Evolutionary conservation across 108 stramenopile species (phyloP), one percentile per base, ranked within the genome.

Genomic region (Aurantiochytrium sp.): DNA sequence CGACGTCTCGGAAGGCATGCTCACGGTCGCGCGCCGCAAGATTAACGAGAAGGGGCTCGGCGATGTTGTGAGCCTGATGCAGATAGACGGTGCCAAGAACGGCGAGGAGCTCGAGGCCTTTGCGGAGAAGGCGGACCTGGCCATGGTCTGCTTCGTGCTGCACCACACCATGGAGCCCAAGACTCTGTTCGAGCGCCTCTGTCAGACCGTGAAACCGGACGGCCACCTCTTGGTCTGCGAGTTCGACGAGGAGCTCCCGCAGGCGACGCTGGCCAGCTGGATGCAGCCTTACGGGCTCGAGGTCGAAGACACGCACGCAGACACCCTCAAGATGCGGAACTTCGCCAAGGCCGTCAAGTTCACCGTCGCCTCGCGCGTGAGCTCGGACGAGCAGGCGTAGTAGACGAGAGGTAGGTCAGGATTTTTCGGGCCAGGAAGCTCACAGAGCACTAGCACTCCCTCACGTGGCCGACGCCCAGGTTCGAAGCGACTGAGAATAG

Each of bases 111-210:
- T 81, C 6, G 45, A 41, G 45, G 39, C 21, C n/a, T 81, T 48
- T 24, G 45, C 39, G 1, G 73, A 24, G 36, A n/a, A 41, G 27
- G 30, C 1, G 19, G 73, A 81, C 39, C 24, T 81, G 36, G 73
- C 73, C 12, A 81, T 81, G 73, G 39, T 41, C 39, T 41, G 39
- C 45, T 22, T 81, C 12, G 73, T 81, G 17, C 39, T 81, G 73
- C 73, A 81, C 24, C 73, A 81, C 45, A 48, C 45, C 27, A 81
- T 81, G 73, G 45, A 81, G 39, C 73, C 73, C 19, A 37, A 81
- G 39, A 41, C 24, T 48, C 6, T 48, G 10, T 41, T 48, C 27
- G 24, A 81, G 39, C 73, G 24, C 45, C 30, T 81, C 1, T 81
- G 73, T 30, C n/a, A 48, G 45, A 81, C 73, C 10, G 1, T 81